phyloP scores from a whole-genome alignment of 257 asterid species.

The Petunia secreta region DNA sequence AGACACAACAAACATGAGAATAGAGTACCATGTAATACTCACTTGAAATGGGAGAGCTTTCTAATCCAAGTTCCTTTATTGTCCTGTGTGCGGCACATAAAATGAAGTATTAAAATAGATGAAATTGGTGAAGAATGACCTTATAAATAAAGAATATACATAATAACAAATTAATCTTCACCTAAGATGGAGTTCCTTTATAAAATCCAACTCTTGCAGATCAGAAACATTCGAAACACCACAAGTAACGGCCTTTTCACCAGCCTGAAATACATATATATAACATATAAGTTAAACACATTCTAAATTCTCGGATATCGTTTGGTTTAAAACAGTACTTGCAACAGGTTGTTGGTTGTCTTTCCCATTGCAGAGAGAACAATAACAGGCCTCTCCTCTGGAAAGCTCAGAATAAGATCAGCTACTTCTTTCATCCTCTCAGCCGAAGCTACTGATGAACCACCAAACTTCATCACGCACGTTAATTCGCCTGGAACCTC shows the following conservation, averaged over 20 bases:
- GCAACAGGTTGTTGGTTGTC: slow-evolving; percentile 71
- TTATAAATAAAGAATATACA: slow-evolving; percentile 1
- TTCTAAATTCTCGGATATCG: neutral
- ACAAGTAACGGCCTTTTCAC: slow-evolving; percentile 83
- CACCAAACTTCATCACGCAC: slow-evolving; percentile 85
- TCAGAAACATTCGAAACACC: slow-evolving; percentile 75
- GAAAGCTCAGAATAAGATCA: slow-evolving; percentile 68
- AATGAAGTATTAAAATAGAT: neutral
- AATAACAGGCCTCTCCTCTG: slow-evolving; percentile 76
- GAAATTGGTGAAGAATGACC: neutral
- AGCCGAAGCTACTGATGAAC: slow-evolving; percentile 79
- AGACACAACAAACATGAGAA: neutral
- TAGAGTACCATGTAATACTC: slow-evolving; percentile 35
- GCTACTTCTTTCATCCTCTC: slow-evolving; percentile 77
- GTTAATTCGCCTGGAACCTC: slow-evolving; percentile 43
- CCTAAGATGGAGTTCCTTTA: slow-evolving; percentile 77
- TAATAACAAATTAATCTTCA: slow-evolving; percentile 21
- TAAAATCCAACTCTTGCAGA: slow-evolving; percentile 61
- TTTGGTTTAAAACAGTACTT: slow-evolving; percentile 31
- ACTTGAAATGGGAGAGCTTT: slow-evolving; percentile 61
- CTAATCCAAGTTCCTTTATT: slow-evolving; percentile 73
- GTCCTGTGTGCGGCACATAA: slow-evolving; percentile 48
- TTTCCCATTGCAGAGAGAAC: slow-evolving; percentile 95
- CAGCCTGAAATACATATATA: slow-evolving; percentile 54
- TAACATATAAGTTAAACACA: neutral